Evolutionary conservation across 2,329 filamentous ascomycete species (phyloP), one percentile per base, ranked within the genome.

Genomic region (Hypoxylon sp.): DNA sequence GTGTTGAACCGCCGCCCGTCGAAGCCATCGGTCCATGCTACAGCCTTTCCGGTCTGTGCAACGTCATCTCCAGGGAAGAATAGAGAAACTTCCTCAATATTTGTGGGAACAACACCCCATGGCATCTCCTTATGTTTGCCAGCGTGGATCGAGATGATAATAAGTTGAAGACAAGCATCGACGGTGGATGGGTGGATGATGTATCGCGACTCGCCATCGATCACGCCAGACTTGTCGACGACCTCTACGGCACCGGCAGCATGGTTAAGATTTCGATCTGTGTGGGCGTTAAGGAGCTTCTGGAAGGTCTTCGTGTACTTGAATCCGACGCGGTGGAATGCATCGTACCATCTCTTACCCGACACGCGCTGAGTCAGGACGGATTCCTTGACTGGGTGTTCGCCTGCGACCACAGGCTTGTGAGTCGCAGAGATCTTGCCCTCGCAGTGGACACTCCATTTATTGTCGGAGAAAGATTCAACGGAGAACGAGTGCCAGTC

Each of bases 251-350:
- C 46, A 62, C 68, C 69, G 68, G 73, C 53, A 60, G 79, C 78
- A 72, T 76, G 35, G 60, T 76, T 72, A 11, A 29, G 15, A 50
- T 72, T 72, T 13, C 74, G 72, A 47, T 79, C 70, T 48, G 72
- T 74, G 29, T 68, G 70, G 37, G 79, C 73, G 50, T 77, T 64
- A 15, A 73, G 67, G 67, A 80, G 77, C 32, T 73, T 73, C 61
- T 79, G 78, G 72, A 83, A 83, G 0, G 74, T 76, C 2, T 78
- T 74, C 3, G 80, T 81, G 62, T 81, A 84, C 39, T 77, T 64
- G 54, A 83, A 79, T 0, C 82, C 82, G 2, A 81, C 77, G 2
- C 74, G 67, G 2, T 68, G 63, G 2, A 83, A 73, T 3, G 76
- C 74, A 1, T 79, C 68, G 64, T 81, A 75, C 73, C 78, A 80